A percentile compares a stretch with the other conserved stretches of the same genome.
These are phyloP conservation scores for Leishmania turanica DNA, from an alignment of 208 protist species.

Conservation along the genomic window DNA sequence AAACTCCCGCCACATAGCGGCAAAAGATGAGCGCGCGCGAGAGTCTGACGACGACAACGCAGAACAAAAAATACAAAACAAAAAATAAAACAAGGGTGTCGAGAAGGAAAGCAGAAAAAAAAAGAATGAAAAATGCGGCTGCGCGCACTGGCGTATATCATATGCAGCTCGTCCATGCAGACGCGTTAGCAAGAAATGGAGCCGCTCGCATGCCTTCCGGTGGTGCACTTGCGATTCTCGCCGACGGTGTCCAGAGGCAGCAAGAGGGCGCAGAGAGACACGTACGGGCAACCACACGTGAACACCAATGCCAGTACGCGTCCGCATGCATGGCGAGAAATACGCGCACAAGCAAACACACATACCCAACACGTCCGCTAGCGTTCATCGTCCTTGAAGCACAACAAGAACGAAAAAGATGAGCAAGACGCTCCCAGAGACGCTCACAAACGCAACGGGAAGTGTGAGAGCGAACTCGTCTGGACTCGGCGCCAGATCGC, in stretches of 20 bases:
- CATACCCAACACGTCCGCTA: not conserved
- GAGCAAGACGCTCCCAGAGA: not conserved
- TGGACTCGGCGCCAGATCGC: not conserved
- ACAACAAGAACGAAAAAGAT: constrained; percentile 12
- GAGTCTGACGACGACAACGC: not conserved
- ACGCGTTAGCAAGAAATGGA: not conserved
- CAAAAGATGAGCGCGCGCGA: not conserved
- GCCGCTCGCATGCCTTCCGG: not conserved
- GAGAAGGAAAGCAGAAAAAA: not conserved
- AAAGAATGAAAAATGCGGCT: not conserved
- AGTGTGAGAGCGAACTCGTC: not conserved
- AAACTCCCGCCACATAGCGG: not conserved
- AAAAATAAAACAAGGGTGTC: not conserved
- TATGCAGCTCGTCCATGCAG: not conserved
- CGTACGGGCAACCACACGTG: not conserved
- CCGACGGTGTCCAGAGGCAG: not conserved
- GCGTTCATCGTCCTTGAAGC: not conserved
- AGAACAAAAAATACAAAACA: not conserved
- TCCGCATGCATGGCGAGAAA: not conserved
- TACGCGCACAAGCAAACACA: not conserved
- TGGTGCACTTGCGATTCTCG: not conserved
- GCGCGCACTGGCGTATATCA: not conserved
- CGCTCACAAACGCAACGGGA: not conserved
- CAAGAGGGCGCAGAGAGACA: not conserved
- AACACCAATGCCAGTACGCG: not conserved